Conservation (phyloP, 2,329 filamentous ascomycete genomes). For the Pseudocercospora pini-densiflorae region DNA sequence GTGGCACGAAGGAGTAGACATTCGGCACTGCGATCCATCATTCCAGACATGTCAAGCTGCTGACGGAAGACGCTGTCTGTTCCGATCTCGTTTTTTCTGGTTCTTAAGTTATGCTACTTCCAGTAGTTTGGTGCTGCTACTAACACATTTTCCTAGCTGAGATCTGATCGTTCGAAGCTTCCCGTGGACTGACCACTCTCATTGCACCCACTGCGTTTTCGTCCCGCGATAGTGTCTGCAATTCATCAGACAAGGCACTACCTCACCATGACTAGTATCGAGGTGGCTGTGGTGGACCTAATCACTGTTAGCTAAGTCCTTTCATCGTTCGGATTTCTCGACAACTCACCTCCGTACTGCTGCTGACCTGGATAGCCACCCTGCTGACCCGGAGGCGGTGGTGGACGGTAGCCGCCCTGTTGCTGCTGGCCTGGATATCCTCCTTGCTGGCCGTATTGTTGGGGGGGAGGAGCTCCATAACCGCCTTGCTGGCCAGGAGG, state of each 20-base stretch:
- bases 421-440: slow-evolving; percentile 12
- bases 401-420: slow-evolving; percentile 19
- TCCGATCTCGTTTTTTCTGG: neutral
- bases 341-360: slow-evolving; percentile 22
- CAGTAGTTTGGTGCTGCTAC: neutral
- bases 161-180: neutral
- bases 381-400: slow-evolving; percentile 16
- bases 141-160: slow-evolving; percentile 3
- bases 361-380: slow-evolving; percentile 27
- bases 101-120: neutral
- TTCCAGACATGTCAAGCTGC: neutral
- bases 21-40: neutral
- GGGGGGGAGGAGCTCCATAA: slow-evolving; percentile 15
- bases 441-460: slow-evolving; percentile 16
- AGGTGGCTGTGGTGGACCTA: slow-evolving; percentile 24
- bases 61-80: neutral
- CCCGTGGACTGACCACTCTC: neutral
- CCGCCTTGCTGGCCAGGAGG: slow-evolving; percentile 17
- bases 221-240: neutral
- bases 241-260: neutral
- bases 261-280: slow-evolving; percentile 27
- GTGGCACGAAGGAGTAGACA: neutral
- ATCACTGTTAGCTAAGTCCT: neutral
- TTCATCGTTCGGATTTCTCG: neutral
- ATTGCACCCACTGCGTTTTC: neutral